These are phyloP conservation scores for Cryptosporidium ryanae DNA, from an alignment of 169 alveolate genomes.

Conservation along the genomic window DNA sequence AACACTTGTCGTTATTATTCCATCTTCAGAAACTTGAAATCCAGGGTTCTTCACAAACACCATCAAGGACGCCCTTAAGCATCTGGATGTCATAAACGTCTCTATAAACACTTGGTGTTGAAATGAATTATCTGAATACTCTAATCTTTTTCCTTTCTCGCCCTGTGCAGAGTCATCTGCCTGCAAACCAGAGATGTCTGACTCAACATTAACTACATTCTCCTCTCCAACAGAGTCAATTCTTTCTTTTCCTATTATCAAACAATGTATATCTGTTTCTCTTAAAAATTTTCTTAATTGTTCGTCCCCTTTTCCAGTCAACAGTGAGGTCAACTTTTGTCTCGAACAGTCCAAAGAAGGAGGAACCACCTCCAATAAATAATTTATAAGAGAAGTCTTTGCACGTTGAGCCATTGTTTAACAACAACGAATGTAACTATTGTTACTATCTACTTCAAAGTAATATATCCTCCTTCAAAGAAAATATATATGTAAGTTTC, in stretches of 20 bases:
- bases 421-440: background rate
- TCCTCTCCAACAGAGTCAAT: constrained; percentile 43
- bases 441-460: background rate
- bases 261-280: constrained; percentile 80
- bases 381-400: constrained; percentile 82
- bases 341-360: constrained; percentile 85
- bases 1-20: constrained; percentile 44
- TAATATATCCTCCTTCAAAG: background rate
- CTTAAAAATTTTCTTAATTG: constrained; percentile 79
- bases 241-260: constrained; percentile 83
- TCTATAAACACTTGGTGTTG: constrained; percentile 61
- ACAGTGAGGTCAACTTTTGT: constrained; percentile 81
- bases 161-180: constrained; percentile 12
- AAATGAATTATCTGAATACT: constrained; percentile 31
- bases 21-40: constrained; percentile 76
- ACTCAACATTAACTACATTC: background rate
- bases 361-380: constrained; percentile 84
- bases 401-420: constrained; percentile 79
- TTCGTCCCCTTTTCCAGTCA: constrained; percentile 81
- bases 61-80: constrained; percentile 69
- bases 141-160: constrained; percentile 34
- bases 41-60: constrained; percentile 79
- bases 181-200: constrained; percentile 11
- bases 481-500: background rate
- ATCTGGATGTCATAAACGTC: constrained; percentile 63